Evolutionary conservation across 257 asterid species (phyloP).

Genomic region (Dorcoceras hygrometricum): DNA sequence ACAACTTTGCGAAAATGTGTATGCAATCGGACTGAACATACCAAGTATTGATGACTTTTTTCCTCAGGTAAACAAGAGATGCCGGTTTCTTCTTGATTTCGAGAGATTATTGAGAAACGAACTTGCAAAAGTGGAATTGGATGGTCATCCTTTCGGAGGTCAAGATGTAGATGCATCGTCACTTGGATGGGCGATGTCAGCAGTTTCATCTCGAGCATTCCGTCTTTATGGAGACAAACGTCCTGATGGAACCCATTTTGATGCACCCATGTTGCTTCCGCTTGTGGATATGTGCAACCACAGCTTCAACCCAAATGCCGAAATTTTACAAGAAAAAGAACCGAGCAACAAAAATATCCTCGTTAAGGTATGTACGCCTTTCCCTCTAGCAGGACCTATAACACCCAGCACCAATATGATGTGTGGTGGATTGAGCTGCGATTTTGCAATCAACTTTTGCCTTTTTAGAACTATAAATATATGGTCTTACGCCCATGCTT

Average conservation of each 20-base stretch:
- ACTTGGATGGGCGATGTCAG: conserved; percentile 98
- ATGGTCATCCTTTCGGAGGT: conserved; percentile 77
- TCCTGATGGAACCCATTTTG: conserved; percentile 56
- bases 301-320: conserved; percentile 86
- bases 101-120: conserved; percentile 49
- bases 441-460: not conserved
- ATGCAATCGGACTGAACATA: conserved; percentile 9
- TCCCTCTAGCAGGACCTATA: not conserved
- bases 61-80: conserved; percentile 83
- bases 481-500: too few relatives aligned
- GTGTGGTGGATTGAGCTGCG: not conserved
- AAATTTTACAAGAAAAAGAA: conserved; percentile 77
- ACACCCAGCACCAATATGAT: not conserved
- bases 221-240: conserved; percentile 63
- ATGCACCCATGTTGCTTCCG: conserved; percentile 87
- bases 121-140: conserved; percentile 47
- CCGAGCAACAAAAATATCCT: conserved; percentile 48
- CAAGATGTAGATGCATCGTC: conserved; percentile 82
- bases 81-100: conserved; percentile 88
- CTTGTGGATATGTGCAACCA: conserved; percentile 99
- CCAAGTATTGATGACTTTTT: conserved; percentile 11
- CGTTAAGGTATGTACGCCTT: conserved; percentile 71
- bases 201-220: conserved; percentile 96
- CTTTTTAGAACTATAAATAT: not conserved
- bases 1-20: not conserved